Percentiles rank a stretch among this genome's conserved stretches.
Conservation (phyloP, 148 eudicot genomes). For the Camellia japonica region DNA sequence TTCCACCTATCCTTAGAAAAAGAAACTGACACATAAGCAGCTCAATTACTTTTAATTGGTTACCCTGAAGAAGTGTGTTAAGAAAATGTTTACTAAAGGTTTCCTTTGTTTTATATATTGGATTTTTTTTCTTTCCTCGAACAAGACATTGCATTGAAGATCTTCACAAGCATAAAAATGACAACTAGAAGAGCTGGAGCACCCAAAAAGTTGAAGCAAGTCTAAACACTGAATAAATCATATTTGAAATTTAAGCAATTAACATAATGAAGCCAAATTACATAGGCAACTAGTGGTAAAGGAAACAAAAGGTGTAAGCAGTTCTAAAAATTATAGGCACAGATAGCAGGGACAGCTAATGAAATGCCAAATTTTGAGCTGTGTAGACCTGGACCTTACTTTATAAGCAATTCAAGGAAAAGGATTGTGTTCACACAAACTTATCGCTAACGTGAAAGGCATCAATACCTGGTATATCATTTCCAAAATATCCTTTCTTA, state of each 20-base stretch:
- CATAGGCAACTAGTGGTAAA: neutral
- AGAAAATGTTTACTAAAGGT: neutral
- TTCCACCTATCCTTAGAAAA: neutral
- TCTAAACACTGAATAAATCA: neutral
- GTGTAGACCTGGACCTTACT: neutral
- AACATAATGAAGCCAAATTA: neutral
- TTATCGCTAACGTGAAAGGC: neutral
- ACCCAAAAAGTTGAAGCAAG: neutral
- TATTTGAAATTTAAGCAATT: neutral
- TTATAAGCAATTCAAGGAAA: neutral
- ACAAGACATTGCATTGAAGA: neutral
- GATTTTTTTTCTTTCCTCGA: neutral
- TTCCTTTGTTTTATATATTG: neutral
- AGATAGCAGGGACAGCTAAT: neutral
- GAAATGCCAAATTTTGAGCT: neutral
- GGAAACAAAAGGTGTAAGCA: neutral
- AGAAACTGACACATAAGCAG: neutral
- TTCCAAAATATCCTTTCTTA: neutral
- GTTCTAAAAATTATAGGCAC: neutral
- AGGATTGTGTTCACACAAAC: neutral
- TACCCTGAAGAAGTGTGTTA: conserved; percentile 4
- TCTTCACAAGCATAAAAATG: conserved; percentile 2
- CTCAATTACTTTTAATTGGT: neutral
- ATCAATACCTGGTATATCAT: neutral
- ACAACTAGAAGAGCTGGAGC: neutral